Base-by-base conservation (phyloP, 257 asterid species). In the Ballota nigra region DNA sequence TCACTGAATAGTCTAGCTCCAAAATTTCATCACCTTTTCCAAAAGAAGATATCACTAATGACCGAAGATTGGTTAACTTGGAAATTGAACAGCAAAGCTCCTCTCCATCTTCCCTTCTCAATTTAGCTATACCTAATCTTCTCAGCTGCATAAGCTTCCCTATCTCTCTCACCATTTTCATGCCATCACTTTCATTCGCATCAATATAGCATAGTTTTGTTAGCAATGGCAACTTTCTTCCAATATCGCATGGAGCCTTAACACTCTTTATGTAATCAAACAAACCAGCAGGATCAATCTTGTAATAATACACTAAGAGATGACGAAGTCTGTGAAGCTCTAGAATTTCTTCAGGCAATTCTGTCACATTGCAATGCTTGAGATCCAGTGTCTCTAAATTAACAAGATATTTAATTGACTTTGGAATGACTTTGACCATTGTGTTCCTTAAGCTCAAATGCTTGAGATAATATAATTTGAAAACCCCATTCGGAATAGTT, bases 61-160 rank as follows among this genome's bases (percentile, higher is more conserved):
- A 1, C 2, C 31, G 81, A 5, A 72, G 66, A 12, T 56, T 38
- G 31, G 74, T 22, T 15, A 69, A 51, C 12, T 69, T 69, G 33
- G 22, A 55, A 2, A 82, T 70, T 28, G 86, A 78, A 19, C 38
- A 41, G 45, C 78, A 82, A 6, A 82, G 72, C 0, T 75, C 81
- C 62, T 8, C 56, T 19, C 81, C 79, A 43, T 82, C 81, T 72
- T 68, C 77, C 18, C 72, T 78, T 72, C 69, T 71, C 3, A 82
- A 9, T 23, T 73, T 78, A 5, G 70, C 51, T 10, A 82, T 57
- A 18, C 74, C 45, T 23, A 81, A 45, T 12, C 7, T 16, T 52
- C 74, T 66, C 19, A 82, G 47, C 16, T 72, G 58, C 4, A 73
- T 69, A 4, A 81, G 72, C 31, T 66, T 71, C 10, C 83, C 77